Conservation (phyloP, 1,139 yeast species). For the Taphrina flavorubra region DNA sequence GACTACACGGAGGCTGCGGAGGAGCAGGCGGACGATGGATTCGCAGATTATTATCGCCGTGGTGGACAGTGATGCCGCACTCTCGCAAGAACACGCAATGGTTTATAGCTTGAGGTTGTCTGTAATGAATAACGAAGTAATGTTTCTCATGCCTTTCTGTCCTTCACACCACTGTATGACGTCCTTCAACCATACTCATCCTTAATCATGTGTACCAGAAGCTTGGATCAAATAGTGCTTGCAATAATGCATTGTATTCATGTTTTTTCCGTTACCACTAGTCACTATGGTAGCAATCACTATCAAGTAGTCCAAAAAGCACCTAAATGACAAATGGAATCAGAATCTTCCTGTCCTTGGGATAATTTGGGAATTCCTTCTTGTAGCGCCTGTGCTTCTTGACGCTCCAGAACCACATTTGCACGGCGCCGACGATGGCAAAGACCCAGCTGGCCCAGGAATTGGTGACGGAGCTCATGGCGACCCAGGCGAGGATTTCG, state of each 20-base stretch:
- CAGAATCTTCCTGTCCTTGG: conserved; percentile 69
- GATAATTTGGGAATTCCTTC: conserved; percentile 77
- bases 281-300: background rate
- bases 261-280: too few species aligned
- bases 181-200: too few species aligned
- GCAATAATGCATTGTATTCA: too few species aligned
- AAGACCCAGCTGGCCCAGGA: conserved; percentile 66
- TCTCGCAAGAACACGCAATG: background rate
- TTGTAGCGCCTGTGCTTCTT: conserved; percentile 71
- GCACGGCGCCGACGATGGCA: conserved; percentile 70
- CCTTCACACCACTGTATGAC: too few species aligned
- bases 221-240: too few species aligned
- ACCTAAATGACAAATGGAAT: conserved; percentile 61
- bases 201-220: too few species aligned
- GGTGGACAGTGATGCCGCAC: conserved; percentile 1
- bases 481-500: conserved; percentile 77
- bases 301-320: background rate
- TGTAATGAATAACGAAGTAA: conserved; percentile 4
- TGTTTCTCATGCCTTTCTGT: background rate
- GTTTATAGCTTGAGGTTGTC: background rate
- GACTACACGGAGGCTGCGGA: background rate
- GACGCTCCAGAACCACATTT: conserved; percentile 81
- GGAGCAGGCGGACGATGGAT: conserved; percentile 10
- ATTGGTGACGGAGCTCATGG: conserved; percentile 70
- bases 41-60: conserved; percentile 18